Conservation (phyloP, 139 green algal species). For the Chlamydomonas incerta region DNA sequence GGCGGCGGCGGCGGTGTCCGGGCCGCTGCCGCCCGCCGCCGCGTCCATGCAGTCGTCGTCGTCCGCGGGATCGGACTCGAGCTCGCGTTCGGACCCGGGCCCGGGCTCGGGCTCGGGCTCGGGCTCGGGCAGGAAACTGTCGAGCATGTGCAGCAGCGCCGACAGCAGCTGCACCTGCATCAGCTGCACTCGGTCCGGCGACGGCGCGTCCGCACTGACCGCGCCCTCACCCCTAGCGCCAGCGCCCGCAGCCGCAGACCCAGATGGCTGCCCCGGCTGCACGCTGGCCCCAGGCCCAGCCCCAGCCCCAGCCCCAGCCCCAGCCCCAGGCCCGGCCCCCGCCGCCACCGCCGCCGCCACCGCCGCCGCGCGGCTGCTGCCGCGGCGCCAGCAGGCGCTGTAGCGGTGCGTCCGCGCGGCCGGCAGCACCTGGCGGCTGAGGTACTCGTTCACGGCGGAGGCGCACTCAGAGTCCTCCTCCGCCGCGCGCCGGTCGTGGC, state of each 20-base stretch:
- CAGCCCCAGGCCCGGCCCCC: neutral
- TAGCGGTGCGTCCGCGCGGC: constrained; percentile 19
- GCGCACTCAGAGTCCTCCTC: constrained; percentile 2
- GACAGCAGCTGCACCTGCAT: neutral
- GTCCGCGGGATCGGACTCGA: too few relatives aligned
- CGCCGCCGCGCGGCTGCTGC: neutral
- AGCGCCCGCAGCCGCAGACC: neutral
- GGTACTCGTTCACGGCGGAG: neutral
- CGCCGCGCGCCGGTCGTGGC: neutral
- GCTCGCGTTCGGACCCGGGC: too few relatives aligned
- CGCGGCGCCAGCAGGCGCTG: constrained; percentile 14
- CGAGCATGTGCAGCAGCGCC: neutral
- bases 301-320: too few relatives aligned
- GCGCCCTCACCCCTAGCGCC: neutral
- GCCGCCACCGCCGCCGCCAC: neutral
- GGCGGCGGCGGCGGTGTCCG: too few relatives aligned
- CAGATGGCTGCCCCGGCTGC: neutral
- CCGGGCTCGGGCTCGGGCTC: too few relatives aligned
- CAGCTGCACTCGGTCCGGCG: neutral
- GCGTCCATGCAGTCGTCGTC: too few relatives aligned
- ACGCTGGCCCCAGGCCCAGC: too few relatives aligned
- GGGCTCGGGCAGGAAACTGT: too few relatives aligned
- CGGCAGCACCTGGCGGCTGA: constrained; percentile 34
- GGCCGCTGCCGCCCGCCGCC: too few relatives aligned
- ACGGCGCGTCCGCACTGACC: neutral